Percentiles rank a stretch among this genome's conserved stretches.
Evolutionary conservation across 495 filamentous ascomycete genomes (phyloP).

Genomic region (Bryoglossum gracile): DNA sequence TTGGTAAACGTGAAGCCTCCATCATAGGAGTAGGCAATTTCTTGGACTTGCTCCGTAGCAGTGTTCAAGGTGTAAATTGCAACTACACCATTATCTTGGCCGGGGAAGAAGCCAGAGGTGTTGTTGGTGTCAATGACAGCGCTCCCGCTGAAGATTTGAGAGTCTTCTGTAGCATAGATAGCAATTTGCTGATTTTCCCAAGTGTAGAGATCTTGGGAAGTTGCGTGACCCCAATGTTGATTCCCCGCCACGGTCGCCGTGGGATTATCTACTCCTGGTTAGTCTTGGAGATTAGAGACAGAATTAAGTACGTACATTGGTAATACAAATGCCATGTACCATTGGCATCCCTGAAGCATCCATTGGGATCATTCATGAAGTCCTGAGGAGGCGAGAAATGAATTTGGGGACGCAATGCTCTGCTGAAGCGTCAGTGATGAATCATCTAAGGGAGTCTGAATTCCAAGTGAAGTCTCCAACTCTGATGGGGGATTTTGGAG

Average conservation of each 20-base stretch:
- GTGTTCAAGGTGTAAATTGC: slow-evolving; percentile 49
- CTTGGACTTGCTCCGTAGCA: slow-evolving; percentile 38
- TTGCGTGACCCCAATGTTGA: slow-evolving; percentile 49
- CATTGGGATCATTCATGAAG: slow-evolving; percentile 58
- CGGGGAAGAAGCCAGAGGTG: slow-evolving; percentile 48
- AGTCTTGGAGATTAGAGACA: not conserved
- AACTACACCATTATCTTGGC: slow-evolving; percentile 43
- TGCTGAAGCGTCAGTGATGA: not conserved
- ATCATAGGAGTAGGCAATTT: slow-evolving; percentile 50
- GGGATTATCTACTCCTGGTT: slow-evolving; percentile 31
- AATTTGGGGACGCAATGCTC: slow-evolving; percentile 32
- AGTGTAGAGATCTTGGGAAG: slow-evolving; percentile 41
- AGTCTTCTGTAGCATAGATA: slow-evolving; percentile 40
- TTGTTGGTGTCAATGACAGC: slow-evolving; percentile 47
- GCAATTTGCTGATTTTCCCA: slow-evolving; percentile 49
- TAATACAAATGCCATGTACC: slow-evolving; percentile 50
- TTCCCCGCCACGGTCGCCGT: slow-evolving; percentile 41
- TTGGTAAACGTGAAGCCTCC: slow-evolving; percentile 46
- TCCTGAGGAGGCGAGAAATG: slow-evolving; percentile 46
- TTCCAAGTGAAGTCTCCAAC: no score
- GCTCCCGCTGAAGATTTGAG: slow-evolving; percentile 47
- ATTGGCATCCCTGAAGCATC: slow-evolving; percentile 41
- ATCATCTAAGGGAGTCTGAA: no score
- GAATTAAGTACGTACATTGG: slow-evolving; percentile 28
- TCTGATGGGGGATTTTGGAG: no score